Evolutionary conservation across 176 grass and related monocot species (phyloP), one percentile per base, ranked within the genome.

Genomic region (Secale cereale): DNA sequence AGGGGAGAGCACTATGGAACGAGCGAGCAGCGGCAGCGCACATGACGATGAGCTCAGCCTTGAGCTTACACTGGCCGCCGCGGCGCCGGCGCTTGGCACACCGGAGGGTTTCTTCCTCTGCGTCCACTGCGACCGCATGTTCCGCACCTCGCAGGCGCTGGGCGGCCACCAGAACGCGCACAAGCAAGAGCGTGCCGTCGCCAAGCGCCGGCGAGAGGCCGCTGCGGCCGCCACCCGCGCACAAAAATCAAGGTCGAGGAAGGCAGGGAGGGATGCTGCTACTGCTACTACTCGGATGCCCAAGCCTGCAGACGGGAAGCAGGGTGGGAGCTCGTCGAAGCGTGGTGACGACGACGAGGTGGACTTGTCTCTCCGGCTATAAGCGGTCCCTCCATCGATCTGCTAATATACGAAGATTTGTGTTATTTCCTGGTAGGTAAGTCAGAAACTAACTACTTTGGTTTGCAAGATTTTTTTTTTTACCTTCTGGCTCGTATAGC

Each of bases 101-200:
- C 46, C 46, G 5, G 50, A 56, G 0, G 86, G 96, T 68, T 86
- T 94, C 83, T 98, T 98, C 86, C 54, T 90, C 52, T 98, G 96
- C 86, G 90, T 82, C 69, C 95, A 95, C 86, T 98, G 96, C 75
- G 79, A 90, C 63, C 85, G 87, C 69, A 94, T 88, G 88, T 99
- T 99, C 84, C 69, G 85, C 67, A 99, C 81, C 88, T 99, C 92
- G 8, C 95, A 93, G 76, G 95, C 95, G 4, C 89, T 98, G 1
- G 95, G 95, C 3, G 95, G 95, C 60, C 95, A 98, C 82, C 95
- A 98, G 89, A 98, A 98, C 70, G 95, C 95, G 16, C 95, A 98
- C 89, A 95, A 93, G 87, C 78, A 89, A 39, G 93, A 99, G 78
- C 78, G 97, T 59, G 92, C 81, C 91, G 54, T 96, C 27, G 89